A percentile compares a stretch with the other conserved stretches of the same genome.
Conservation (phyloP, 371 early-diverging fungal genomes). For the Lichtheimia ornata region DNA sequence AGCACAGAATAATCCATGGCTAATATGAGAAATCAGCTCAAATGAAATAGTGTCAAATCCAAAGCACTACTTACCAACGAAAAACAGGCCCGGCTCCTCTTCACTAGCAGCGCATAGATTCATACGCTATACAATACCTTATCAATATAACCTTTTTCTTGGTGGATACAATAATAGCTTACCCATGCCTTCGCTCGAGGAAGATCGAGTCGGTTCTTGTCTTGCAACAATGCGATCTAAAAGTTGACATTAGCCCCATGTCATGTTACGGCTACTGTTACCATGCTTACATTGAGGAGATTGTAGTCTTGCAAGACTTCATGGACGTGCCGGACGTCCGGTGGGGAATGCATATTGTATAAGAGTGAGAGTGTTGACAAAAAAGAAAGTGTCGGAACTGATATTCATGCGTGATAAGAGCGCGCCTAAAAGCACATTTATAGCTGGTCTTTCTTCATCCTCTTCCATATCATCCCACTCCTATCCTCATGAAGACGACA, state of each 20-base stretch:
- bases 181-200: constrained; percentile 21
- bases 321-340: constrained; percentile 9
- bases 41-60: background rate
- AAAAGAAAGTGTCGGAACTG: no score
- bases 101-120: constrained; percentile 46
- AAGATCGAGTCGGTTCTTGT: constrained; percentile 17
- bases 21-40: background rate
- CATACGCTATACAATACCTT: constrained; percentile 31
- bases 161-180: background rate
- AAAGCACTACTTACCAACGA: constrained; percentile 28
- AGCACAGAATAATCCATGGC: background rate
- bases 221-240: constrained; percentile 5
- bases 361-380: no score
- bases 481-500: background rate
- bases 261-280: background rate
- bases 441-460: no score
- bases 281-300: constrained; percentile 10
- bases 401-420: no score
- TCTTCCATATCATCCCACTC: no score
- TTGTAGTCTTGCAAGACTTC: constrained; percentile 12
- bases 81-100: constrained; percentile 37
- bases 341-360: background rate
- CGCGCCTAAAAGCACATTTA: no score
- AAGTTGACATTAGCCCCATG: background rate
- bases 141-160: background rate